Percentiles rank a stretch among this genome's conserved stretches.
phyloP scores from a whole-genome alignment of 768 basidiomycete genomes.

The Lactifluus echinatus region DNA sequence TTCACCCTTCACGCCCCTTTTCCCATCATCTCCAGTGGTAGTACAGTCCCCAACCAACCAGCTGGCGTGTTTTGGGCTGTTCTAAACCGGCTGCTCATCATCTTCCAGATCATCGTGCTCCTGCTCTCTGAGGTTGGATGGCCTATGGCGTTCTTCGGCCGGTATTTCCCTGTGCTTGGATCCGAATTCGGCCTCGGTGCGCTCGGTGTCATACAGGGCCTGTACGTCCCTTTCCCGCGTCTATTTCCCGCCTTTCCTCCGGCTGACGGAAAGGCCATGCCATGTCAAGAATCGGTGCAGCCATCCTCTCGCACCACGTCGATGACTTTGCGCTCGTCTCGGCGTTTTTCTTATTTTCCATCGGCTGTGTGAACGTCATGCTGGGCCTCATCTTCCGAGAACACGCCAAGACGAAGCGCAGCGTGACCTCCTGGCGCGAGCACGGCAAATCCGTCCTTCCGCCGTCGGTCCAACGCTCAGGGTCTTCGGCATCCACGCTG shows the following conservation, averaged over 20 bases:
- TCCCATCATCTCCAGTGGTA: conserved; percentile 36
- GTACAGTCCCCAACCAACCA: conserved; percentile 85
- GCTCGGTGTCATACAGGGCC: conserved; percentile 78
- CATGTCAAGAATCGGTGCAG: conserved; percentile 36
- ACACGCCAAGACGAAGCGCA: conserved; percentile 51
- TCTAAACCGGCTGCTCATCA: conserved; percentile 78
- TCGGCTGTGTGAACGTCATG: conserved; percentile 85
- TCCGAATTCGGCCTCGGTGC: conserved; percentile 78
- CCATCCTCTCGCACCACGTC: conserved; percentile 54
- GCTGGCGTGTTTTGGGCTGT: conserved; percentile 91
- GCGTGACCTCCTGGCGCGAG: conserved; percentile 53
- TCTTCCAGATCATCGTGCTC: conserved; percentile 74
- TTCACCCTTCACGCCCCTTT: background rate
- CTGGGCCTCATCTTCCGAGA: conserved; percentile 66
- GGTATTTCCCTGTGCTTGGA: conserved; percentile 82
- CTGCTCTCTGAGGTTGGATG: conserved; percentile 79
- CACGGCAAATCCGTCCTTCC: conserved; percentile 16
- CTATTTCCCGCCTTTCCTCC: background rate
- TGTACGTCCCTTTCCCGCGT: conserved; percentile 39
- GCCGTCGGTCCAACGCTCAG: conserved; percentile 15
- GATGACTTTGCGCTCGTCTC: conserved; percentile 85
- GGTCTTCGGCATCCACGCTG: conserved; percentile 15
- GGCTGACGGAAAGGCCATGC: background rate
- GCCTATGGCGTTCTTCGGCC: conserved; percentile 69
- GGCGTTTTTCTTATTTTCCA: conserved; percentile 84